Evolutionary conservation across 1,139 yeast genomes (phyloP), one percentile per base, ranked within the genome.

Genomic region (Debaryomyces subglobosus): DNA sequence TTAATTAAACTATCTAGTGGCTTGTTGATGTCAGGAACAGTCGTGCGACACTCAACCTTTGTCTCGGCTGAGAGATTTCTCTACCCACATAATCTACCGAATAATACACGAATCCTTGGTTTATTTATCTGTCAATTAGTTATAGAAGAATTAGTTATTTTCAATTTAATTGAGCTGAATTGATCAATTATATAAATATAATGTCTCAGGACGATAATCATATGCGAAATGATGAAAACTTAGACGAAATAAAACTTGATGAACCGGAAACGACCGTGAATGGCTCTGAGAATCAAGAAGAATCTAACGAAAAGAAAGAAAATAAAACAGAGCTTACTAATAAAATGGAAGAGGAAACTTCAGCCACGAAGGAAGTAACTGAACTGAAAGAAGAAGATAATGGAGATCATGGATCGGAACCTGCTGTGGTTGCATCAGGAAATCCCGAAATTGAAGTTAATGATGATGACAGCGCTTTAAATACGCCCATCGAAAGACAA

Each of bases 201-300:
- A 42, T 42, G 45, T 42, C 45, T 34, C 39, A 34, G 39, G 39
- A 41, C 38, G 44, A 34, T 33, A 35, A 12, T 33, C 27, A n/a
- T 34, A 42, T 18, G 30, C 39, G 33, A 35, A 34, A 42, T 18
- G 25, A 24, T 30, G 43, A 13, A 23, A 35, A 34, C 16, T 23
- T 27, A 25, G 45, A 42, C 6, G 39, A 42, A 34, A 34, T 40
- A 21, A 40, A 40, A 12, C 16, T 40, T 40, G 43, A 40, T 2
- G 36, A 40, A 40, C 21, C 43, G 4, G 30, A 32, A 18, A 13
- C 20, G 24, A 30, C 32, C 27, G 35, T 29, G 25, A 30, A 29
- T 5, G 34, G 45, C 15, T 7, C 41, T 8, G 39, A 18, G 35
- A 27, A 25, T 36, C 30, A 49, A 43, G 34, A 25, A 24, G 48